These are phyloP conservation scores for Aspergillus sp. DNA, from an alignment of 2,329 filamentous ascomycete species.

Conservation along the genomic window DNA sequence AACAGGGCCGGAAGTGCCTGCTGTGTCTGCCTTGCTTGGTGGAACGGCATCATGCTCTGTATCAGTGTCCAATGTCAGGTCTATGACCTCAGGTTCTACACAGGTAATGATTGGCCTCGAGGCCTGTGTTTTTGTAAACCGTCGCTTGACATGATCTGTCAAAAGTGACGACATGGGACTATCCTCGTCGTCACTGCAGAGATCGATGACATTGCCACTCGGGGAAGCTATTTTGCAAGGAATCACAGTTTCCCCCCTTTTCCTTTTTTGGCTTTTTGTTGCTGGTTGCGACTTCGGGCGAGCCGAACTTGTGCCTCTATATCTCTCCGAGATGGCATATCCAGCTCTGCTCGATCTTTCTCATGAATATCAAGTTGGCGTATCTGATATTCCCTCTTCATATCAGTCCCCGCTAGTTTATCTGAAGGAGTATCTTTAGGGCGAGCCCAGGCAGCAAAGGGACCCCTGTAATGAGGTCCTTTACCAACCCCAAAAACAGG, in stretches of 20 bases:
- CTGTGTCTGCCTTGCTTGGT: neutral
- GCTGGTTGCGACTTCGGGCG: constrained; percentile 24
- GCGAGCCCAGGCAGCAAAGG: constrained; percentile 38
- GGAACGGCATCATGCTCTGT: constrained; percentile 4
- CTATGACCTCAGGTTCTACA: constrained; percentile 16
- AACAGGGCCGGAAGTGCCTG: too few species aligned
- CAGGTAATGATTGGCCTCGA: constrained; percentile 7
- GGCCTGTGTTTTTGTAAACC: constrained; percentile 1
- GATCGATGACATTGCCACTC: constrained; percentile 8
- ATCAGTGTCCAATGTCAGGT: constrained; percentile 22
- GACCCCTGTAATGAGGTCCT: constrained; percentile 36
- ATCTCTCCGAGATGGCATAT: constrained; percentile 9
- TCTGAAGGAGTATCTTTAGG: constrained; percentile 15
- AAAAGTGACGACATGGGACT: neutral
- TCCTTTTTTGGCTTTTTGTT: constrained; percentile 14
- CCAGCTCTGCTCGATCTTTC: constrained; percentile 15
- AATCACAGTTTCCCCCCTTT: constrained; percentile 2
- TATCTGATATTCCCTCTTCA: constrained; percentile 20
- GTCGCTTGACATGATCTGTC: constrained; percentile 1
- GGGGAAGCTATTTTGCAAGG: neutral
- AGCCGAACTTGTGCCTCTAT: constrained; percentile 19
- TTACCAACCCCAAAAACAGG: constrained; percentile 35
- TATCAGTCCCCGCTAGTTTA: constrained; percentile 15
- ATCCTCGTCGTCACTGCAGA: constrained; percentile 14
- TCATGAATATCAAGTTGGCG: constrained; percentile 25